Percentiles rank a stretch among this genome's conserved stretches.
These are phyloP conservation scores for Suillus occidentalis DNA, from an alignment of 768 basidiomycete species.

Conservation along the genomic window DNA sequence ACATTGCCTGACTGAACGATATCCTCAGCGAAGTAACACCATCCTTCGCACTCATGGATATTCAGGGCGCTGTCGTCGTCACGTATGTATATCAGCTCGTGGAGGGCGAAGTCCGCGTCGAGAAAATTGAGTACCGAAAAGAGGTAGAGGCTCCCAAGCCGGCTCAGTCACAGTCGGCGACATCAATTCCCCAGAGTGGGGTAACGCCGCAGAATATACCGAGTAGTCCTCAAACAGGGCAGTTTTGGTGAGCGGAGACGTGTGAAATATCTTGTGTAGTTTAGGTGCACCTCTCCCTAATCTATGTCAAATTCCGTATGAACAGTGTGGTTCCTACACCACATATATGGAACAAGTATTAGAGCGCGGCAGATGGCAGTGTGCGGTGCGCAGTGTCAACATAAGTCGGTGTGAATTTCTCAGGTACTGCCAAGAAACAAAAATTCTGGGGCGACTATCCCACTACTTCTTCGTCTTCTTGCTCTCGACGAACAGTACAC, in stretches of 20 bases:
- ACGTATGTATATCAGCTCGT: conserved; percentile 97
- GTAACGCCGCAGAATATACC: conserved; percentile 54
- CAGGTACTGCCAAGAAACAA: not conserved
- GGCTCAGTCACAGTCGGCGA: conserved; percentile 32
- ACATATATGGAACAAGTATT: not conserved
- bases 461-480: conserved; percentile 66
- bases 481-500: conserved; percentile 79
- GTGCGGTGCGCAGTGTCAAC: not conserved
- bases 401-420: not conserved
- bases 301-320: not conserved
- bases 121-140: conserved; percentile 85
- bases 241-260: conserved; percentile 7
- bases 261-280: not conserved
- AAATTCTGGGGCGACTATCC: not conserved
- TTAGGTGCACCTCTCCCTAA: not conserved
- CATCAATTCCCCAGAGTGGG: conserved; percentile 40
- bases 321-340: not conserved
- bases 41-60: conserved; percentile 96
- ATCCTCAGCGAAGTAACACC: conserved; percentile 75
- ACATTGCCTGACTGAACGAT: not conserved
- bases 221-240: conserved; percentile 17
- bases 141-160: conserved; percentile 46
- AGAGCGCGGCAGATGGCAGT: not conserved
- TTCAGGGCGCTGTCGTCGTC: conserved; percentile 95
- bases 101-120: conserved; percentile 90